These are phyloP conservation scores for Cucumis hystrix DNA, from an alignment of 306 rosid species.

Conservation along the genomic window DNA sequence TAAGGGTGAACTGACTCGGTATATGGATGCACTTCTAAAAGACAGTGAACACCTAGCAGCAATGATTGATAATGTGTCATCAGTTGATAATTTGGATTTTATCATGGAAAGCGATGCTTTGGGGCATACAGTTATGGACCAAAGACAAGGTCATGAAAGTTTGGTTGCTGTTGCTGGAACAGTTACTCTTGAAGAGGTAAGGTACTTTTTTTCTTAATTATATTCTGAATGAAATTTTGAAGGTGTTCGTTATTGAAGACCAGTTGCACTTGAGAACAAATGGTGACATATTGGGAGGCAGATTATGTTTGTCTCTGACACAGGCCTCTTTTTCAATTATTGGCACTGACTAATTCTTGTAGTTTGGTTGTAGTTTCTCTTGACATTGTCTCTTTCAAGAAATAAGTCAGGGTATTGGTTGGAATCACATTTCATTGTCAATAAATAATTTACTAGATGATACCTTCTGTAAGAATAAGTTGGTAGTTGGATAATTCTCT, in stretches of 20 bases:
- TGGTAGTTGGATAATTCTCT: not conserved
- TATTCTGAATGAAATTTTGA: not conserved
- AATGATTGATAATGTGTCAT: conserved; percentile 94
- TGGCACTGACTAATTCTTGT: not conserved
- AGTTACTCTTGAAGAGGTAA: conserved; percentile 97
- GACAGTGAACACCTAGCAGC: conserved; percentile 98
- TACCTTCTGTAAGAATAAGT: not conserved
- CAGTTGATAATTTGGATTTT: conserved; percentile 98
- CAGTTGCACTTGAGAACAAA: not conserved
- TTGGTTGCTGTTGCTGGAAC: conserved; percentile 87
- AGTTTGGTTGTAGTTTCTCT: not conserved
- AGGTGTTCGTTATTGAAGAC: not conserved
- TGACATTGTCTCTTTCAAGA: not conserved
- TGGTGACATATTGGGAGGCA: not conserved
- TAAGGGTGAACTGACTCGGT: conserved; percentile 93
- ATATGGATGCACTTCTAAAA: conserved; percentile 85
- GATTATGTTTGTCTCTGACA: not conserved
- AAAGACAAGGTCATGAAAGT: conserved; percentile 92
- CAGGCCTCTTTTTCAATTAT: not conserved
- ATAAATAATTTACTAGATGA: not conserved
- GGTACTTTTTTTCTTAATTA: conserved; percentile 24
- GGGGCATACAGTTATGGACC: conserved; percentile 95
- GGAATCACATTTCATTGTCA: not conserved
- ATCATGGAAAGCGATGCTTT: conserved; percentile 98
- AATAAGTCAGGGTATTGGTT: not conserved